Base-by-base conservation (phyloP, 164 flowering plant genomes). In the Nelumbo lutea region DNA sequence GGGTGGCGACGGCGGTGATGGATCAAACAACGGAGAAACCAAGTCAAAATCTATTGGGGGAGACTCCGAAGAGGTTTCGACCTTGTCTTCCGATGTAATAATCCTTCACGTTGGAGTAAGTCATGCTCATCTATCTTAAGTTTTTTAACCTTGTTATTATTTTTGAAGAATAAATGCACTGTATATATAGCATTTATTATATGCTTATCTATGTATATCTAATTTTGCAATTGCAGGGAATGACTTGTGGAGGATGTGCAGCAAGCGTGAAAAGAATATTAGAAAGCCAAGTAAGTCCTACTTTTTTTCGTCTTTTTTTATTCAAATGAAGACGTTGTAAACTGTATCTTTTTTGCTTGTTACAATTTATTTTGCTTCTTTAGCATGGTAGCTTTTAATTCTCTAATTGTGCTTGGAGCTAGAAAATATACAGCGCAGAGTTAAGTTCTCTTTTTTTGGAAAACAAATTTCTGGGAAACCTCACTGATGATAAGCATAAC, bases 191-290 rank as follows among this genome's bases (percentile, higher is more conserved):
- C 61, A 61, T 63, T 39, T 63, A n/a, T 48, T 53, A 38, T 6
- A 39, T 68, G 5, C 6, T 50, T 6, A 2, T 40, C 51, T 27
- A 3, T 15, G 6, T 11, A 10, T 43, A 65, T 56, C 55, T 10
- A n/a, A 1, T 61, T 0, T 61, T 15, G 14, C 39, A 1, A 66
- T 15, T 73, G 70, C 58, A 93, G 98, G 96, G 96, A 66, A 93
- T 93, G 98, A 80, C 85, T 6, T 93, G 98, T 59, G 98, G 96
- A 39, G 96, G 96, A 64, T 92, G 98, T 76, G 88, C 93, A 5
- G 90, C 93, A 0, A 92, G 92, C 66, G 97, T 92, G 61, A 92
- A 92, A 78, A 78, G 87, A 65, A 90, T 90, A 59, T 75, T 92
- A 9, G 98, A 91, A 77, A 92, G 79, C 79, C 97, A 87, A 79